Evolutionary conservation across 2,329 filamentous ascomycete genomes (phyloP).

Genomic region (Polytolypa hystricis): DNA sequence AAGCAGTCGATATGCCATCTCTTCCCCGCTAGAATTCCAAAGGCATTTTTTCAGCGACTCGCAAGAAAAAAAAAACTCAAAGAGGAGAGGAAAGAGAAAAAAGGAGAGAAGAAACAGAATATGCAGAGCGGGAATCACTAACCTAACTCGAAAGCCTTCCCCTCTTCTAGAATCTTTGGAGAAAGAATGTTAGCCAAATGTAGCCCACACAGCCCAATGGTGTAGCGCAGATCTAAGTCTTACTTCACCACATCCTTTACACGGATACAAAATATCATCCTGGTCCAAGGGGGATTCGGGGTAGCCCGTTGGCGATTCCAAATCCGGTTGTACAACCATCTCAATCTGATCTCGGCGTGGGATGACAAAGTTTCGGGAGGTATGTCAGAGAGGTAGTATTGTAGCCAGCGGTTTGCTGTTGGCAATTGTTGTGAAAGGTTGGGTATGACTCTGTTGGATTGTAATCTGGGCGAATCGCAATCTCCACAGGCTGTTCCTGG

Average conservation of each 20-base stretch:
- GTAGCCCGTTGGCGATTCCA: slow-evolving; percentile 29
- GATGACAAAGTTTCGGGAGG: too few species aligned
- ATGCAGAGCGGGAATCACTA: slow-evolving; percentile 26
- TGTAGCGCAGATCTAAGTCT: slow-evolving; percentile 11
- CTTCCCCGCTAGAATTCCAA: slow-evolving; percentile 60
- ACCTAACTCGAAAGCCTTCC: slow-evolving; percentile 97
- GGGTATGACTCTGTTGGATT: slow-evolving; percentile 2
- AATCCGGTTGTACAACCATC: background rate
- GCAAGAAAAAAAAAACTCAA: too few species aligned
- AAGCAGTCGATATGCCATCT: slow-evolving; percentile 99
- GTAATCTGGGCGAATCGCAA: slow-evolving; percentile 3
- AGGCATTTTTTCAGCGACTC: too few species aligned
- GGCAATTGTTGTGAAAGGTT: background rate
- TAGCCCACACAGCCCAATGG: slow-evolving; percentile 5
- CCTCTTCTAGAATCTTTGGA: slow-evolving; percentile 84
- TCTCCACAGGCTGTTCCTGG: too few species aligned
- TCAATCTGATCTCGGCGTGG: too few species aligned
- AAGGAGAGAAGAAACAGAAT: slow-evolving; percentile 5
- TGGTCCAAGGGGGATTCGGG: slow-evolving; percentile 57
- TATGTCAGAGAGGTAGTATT: too few species aligned
- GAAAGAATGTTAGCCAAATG: slow-evolving; percentile 7
- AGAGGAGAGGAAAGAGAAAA: too few species aligned
- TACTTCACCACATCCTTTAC: slow-evolving; percentile 90
- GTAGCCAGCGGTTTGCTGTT: too few species aligned
- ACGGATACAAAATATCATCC: slow-evolving; percentile 72